These are phyloP conservation scores for Kandelia obovata DNA, from an alignment of 345 rosid genomes.

Conservation along the genomic window DNA sequence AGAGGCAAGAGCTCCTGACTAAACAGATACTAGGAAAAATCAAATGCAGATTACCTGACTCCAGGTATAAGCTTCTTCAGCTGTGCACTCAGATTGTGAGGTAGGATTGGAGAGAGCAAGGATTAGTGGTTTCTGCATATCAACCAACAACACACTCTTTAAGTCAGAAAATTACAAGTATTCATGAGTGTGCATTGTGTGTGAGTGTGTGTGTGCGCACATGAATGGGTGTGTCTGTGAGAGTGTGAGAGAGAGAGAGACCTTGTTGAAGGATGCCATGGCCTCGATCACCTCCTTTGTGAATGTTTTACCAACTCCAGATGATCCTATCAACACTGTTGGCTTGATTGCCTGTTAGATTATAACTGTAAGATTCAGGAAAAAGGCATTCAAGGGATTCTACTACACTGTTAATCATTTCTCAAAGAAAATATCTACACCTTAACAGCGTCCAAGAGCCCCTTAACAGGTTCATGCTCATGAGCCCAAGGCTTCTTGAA, in stretches of 20 bases:
- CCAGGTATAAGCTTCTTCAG: slow-evolving; percentile 95
- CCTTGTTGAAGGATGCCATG: slow-evolving; percentile 82
- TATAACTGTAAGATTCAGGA: slow-evolving; percentile 7
- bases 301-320: slow-evolving; percentile 89
- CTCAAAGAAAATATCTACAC: slow-evolving; percentile 33
- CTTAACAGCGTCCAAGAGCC: slow-evolving; percentile 68
- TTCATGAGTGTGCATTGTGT: too few species aligned
- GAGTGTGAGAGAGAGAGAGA: slow-evolving; percentile 15
- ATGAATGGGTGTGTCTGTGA: neutral
- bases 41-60: slow-evolving; percentile 46
- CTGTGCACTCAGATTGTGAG: slow-evolving; percentile 95
- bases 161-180: slow-evolving; percentile 2
- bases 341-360: slow-evolving; percentile 76
- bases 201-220: neutral
- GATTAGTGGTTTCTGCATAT: slow-evolving; percentile 76
- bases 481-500: slow-evolving; percentile 97
- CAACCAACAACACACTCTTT: slow-evolving; percentile 10
- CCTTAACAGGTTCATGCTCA: slow-evolving; percentile 69
- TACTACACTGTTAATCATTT: neutral
- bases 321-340: slow-evolving; percentile 84
- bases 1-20: neutral
- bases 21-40: neutral
- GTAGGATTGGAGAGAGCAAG: slow-evolving; percentile 96
- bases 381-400: neutral
- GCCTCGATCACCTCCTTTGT: slow-evolving; percentile 88